These are phyloP conservation scores for Stevia rebaudiana DNA, from an alignment of 140 eudicot genomes.

Conservation along the genomic window DNA sequence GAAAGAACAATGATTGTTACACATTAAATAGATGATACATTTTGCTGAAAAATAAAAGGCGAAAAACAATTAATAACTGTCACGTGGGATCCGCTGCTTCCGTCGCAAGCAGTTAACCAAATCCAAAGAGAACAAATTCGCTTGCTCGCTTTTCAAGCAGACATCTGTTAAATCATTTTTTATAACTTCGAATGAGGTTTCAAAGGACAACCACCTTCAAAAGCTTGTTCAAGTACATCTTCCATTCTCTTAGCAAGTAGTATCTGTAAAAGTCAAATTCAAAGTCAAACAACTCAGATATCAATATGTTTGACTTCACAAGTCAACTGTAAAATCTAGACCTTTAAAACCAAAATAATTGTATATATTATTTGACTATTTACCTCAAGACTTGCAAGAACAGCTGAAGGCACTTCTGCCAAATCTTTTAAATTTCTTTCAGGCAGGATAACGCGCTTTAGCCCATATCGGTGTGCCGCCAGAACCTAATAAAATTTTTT, in stretches of 20 bases:
- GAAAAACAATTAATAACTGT: background rate
- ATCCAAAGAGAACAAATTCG: conserved; percentile 1
- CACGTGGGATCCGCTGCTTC: background rate
- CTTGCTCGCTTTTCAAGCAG: background rate
- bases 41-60: background rate
- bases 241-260: conserved; percentile 86
- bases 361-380: conserved; percentile 15
- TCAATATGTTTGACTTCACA: background rate
- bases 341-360: background rate
- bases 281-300: background rate
- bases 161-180: conserved; percentile 16
- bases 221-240: conserved; percentile 93
- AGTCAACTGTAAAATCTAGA: background rate
- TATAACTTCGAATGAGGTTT: conserved; percentile 59
- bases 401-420: conserved; percentile 90
- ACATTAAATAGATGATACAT: conserved; percentile 8
- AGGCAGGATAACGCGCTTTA: conserved; percentile 88
- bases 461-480: conserved; percentile 97
- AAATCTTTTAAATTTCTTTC: conserved; percentile 88
- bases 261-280: conserved; percentile 38
- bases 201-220: conserved; percentile 96
- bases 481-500: conserved; percentile 60
- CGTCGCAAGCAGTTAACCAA: background rate
- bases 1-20: background rate
- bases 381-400: conserved; percentile 84